Evolutionary conservation across 345 rosid genomes (phyloP).

Genomic region (Populus tremula): DNA sequence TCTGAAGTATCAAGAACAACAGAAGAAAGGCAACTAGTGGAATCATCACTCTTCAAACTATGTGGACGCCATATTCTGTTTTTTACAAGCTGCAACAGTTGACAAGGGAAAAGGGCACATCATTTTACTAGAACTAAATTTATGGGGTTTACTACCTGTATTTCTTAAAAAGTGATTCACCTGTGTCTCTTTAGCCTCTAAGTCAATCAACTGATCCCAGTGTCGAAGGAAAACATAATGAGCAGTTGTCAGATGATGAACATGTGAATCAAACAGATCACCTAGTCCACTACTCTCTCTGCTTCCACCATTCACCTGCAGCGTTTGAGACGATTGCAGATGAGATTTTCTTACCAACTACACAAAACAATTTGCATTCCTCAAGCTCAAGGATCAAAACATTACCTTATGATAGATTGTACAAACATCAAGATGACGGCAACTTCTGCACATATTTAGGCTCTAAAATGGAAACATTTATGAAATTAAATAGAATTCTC

Average conservation of each 20-base stretch:
- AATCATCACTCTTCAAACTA: slow-evolving; percentile 36
- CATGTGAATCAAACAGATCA: slow-evolving; percentile 61
- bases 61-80: slow-evolving; percentile 55
- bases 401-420: slow-evolving; percentile 88
- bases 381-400: slow-evolving; percentile 18
- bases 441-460: slow-evolving; percentile 75
- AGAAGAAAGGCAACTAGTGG: slow-evolving; percentile 55
- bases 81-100: slow-evolving; percentile 55
- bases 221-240: slow-evolving; percentile 62
- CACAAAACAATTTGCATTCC: neutral
- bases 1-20: slow-evolving; percentile 68
- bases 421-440: slow-evolving; percentile 89
- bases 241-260: slow-evolving; percentile 62
- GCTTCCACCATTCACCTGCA: slow-evolving; percentile 89
- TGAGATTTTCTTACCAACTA: slow-evolving; percentile 1
- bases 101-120: neutral
- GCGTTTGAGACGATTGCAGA: slow-evolving; percentile 9
- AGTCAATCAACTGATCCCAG: slow-evolving; percentile 81
- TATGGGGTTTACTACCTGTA: neutral
- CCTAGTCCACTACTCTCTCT: slow-evolving; percentile 76
- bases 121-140: slow-evolving; percentile 4
- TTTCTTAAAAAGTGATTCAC: slow-evolving; percentile 25
- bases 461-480: slow-evolving; percentile 43
- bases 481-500: slow-evolving; percentile 12
- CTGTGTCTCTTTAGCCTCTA: slow-evolving; percentile 90